Base-by-base conservation (phyloP, 2,329 filamentous ascomycete species). In the Akanthomyces uredinophilus region DNA sequence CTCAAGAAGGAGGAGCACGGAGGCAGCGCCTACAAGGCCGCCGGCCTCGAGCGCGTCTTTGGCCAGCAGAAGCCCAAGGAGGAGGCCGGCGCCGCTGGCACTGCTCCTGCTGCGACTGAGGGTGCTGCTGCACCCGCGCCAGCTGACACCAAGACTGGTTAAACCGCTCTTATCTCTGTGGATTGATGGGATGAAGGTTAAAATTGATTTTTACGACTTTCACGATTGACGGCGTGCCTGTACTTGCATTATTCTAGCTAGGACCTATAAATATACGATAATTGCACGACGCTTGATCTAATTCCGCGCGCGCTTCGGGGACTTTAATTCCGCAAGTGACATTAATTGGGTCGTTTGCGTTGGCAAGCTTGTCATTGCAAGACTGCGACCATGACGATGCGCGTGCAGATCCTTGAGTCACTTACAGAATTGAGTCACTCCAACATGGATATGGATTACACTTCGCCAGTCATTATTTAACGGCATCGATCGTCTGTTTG, bases 1-100 rank as follows among this genome's bases (percentile, higher is more conserved):
- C 77, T 99, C 68, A 97, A 97, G 88, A 87, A 86, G 73, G 77
- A 86, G 64, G 81, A 85, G 73, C 75, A 80, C 51, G 84, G 83
- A 22, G 82, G 81, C 56, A 84, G 79, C 66, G 83, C 86, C 51
- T 81, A 84, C 74, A 84, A 84, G 78, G 80, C 83, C 2, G 74
- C 82, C 8, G 84, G 84, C 2, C 76, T 87, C 3, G 81, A 86
- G 68, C 80, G 78, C 68, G 76, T 86, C 55, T 83, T 86, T 67
- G 84, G 81, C 52, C 84, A 81, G 72, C 79, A 81, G 70, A 79
- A 79, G 71, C 68, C 75, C 49, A 70, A 73, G 67, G 80, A 83
- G 59, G 83, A 64, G 56, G 61, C 32, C 32, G 67, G 69, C 39
- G 67, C 66, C 4, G 64, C 66, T 2, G 64, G 68, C 8, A 61